These are phyloP conservation scores for Fusarium sp. DNA, from an alignment of 2,329 filamentous ascomycete genomes.

Conservation along the genomic window DNA sequence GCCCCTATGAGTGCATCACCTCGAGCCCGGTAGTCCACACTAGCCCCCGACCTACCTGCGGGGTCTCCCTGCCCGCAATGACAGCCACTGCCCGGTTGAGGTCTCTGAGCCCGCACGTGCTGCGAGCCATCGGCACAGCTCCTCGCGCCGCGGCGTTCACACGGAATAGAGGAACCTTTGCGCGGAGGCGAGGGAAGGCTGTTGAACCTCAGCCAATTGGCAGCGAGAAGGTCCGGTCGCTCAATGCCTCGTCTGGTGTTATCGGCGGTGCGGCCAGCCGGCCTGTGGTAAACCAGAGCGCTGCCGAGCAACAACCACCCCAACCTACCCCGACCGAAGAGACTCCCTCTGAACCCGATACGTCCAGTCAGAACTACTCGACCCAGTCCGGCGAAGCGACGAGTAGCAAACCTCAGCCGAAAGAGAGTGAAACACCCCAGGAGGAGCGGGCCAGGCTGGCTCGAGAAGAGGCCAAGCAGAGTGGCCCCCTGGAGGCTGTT, in stretches of 20 bases:
- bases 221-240: conserved; percentile 29
- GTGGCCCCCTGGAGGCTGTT: conserved; percentile 64
- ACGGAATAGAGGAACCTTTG: conserved; percentile 59
- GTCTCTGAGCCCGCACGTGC: conserved; percentile 76
- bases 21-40: conserved; percentile 24
- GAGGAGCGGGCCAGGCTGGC: conserved; percentile 45
- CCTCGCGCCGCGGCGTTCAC: conserved; percentile 54
- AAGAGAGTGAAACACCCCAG: conserved; percentile 18
- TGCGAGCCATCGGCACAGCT: conserved; percentile 60
- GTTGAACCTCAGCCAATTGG: conserved; percentile 63
- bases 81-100: conserved; percentile 72
- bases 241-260: conserved; percentile 28
- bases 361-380: not conserved
- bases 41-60: conserved; percentile 7
- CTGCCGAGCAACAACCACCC: conserved; percentile 15
- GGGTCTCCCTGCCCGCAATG: conserved; percentile 57
- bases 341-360: conserved; percentile 8
- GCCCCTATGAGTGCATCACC: conserved; percentile 31
- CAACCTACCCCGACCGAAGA: conserved; percentile 5
- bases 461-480: conserved; percentile 55
- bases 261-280: conserved; percentile 24
- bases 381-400: conserved; percentile 11
- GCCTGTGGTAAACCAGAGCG: conserved; percentile 7
- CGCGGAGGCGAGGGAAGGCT: conserved; percentile 69
- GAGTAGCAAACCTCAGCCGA: conserved; percentile 7